phyloP scores from a whole-genome alignment of 2,329 filamentous ascomycete genomes.

The Microdochium nivale region DNA sequence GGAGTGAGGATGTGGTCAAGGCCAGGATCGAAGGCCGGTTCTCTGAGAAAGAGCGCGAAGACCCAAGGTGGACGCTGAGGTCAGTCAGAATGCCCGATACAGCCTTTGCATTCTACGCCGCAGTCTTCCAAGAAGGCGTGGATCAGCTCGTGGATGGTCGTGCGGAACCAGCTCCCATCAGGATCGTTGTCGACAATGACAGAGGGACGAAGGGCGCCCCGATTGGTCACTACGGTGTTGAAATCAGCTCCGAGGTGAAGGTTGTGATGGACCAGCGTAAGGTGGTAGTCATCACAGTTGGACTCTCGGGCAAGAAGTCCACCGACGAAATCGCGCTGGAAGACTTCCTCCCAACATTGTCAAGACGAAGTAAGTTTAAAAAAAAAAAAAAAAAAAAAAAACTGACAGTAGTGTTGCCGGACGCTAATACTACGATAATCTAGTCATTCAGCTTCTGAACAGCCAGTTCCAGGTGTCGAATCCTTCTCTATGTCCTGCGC shows the following conservation, averaged over 20 bases:
- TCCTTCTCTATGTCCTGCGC: conserved; percentile 50
- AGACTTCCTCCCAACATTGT: conserved; percentile 67
- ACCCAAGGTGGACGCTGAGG: conserved; percentile 70
- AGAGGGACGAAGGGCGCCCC: conserved; percentile 58
- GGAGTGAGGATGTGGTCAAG: conserved; percentile 79
- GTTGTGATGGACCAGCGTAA: conserved; percentile 38
- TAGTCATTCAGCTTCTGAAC: conserved; percentile 66
- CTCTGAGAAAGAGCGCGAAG: conserved; percentile 73
- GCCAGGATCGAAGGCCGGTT: conserved; percentile 81
- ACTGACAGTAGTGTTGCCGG: neutral
- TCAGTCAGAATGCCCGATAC: conserved; percentile 56
- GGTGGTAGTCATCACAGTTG: conserved; percentile 43
- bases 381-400: neutral
- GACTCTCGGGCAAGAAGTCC: conserved; percentile 61
- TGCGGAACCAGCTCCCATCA: conserved; percentile 58
- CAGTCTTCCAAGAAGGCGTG: conserved; percentile 64
- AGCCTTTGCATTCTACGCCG: conserved; percentile 51
- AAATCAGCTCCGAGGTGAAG: conserved; percentile 59
- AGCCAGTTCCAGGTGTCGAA: conserved; percentile 63
- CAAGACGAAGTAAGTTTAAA: conserved; percentile 55
- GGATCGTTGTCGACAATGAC: conserved; percentile 64
- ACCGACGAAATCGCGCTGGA: conserved; percentile 65
- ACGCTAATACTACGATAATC: neutral
- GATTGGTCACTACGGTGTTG: conserved; percentile 59
- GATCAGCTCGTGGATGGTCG: conserved; percentile 55